A percentile compares a stretch with the other conserved stretches of the same genome.
Evolutionary conservation across 306 rosid species (phyloP).

Genomic region (Rubus parviflorus): DNA sequence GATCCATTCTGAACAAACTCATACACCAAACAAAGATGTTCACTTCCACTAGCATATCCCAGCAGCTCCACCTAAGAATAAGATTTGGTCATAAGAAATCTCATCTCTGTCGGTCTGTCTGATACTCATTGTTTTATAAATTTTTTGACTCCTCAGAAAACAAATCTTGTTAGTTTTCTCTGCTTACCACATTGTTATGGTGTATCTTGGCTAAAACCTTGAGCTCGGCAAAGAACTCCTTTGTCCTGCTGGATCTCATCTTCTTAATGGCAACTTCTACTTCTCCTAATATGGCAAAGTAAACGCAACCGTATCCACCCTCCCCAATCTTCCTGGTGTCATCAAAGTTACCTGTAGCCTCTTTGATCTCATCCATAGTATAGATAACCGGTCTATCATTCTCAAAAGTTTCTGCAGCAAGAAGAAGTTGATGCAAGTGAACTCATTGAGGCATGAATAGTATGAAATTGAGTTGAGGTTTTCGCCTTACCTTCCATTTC

Average conservation of each 20-base stretch:
- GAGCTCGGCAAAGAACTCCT: constrained; percentile 64
- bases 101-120: neutral
- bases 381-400: constrained; percentile 18
- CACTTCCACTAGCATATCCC: constrained; percentile 65
- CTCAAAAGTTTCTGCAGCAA: constrained; percentile 23
- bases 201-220: constrained; percentile 56
- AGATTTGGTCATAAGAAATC: neutral
- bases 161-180: neutral
- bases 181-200: constrained; percentile 43
- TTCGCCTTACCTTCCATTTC: constrained; percentile 13
- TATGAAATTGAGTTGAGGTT: neutral
- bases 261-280: constrained; percentile 58
- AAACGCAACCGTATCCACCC: constrained; percentile 23
- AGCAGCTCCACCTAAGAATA: constrained; percentile 53
- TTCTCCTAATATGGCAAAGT: constrained; percentile 17
- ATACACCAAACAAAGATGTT: constrained; percentile 60
- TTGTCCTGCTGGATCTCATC: constrained; percentile 59
- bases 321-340: constrained; percentile 23
- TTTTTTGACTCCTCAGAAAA: neutral
- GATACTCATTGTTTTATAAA: no score
- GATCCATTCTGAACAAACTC: constrained; percentile 64
- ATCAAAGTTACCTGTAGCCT: constrained; percentile 14
- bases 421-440: neutral
- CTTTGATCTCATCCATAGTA: constrained; percentile 18
- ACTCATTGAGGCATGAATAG: neutral